Evolutionary conservation across 2,329 filamentous ascomycete species (phyloP).

Genomic region (Hypoxylon sp.): DNA sequence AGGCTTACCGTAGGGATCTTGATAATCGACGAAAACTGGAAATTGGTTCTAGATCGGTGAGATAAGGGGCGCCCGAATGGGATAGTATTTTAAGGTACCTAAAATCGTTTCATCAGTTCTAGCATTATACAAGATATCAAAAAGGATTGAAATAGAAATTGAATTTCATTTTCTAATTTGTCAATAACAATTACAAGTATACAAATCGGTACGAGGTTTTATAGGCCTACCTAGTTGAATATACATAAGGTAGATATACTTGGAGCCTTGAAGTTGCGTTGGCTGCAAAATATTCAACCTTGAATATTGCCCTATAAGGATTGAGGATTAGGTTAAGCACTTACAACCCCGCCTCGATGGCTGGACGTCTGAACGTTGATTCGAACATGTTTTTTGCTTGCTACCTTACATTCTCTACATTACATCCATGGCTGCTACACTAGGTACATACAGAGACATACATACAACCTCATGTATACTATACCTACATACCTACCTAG

Average conservation of each 20-base stretch:
- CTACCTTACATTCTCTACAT: background rate
- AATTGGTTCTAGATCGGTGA: constrained; percentile 19
- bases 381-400: constrained; percentile 17
- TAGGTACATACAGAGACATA: background rate
- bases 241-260: constrained; percentile 2
- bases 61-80: constrained; percentile 31
- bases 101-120: background rate
- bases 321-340: constrained; percentile 32
- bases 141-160: constrained; percentile 26
- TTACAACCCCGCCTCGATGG: constrained; percentile 24
- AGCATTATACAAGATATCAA: constrained; percentile 39
- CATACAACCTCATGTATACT: background rate
- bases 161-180: constrained; percentile 13
- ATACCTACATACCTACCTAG: background rate
- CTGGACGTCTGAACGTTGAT: background rate
- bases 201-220: background rate
- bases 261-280: constrained; percentile 1
- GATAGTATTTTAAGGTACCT: constrained; percentile 32
- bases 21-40: constrained; percentile 13
- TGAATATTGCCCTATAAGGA: constrained; percentile 18
- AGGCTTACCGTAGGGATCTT: constrained; percentile 32
- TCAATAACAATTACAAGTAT: constrained; percentile 7
- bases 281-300: background rate
- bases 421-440: too few species aligned
- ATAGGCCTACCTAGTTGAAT: background rate